These are phyloP conservation scores for Rhododendron griersonianum DNA, from an alignment of 148 eudicot genomes.

Conservation along the genomic window DNA sequence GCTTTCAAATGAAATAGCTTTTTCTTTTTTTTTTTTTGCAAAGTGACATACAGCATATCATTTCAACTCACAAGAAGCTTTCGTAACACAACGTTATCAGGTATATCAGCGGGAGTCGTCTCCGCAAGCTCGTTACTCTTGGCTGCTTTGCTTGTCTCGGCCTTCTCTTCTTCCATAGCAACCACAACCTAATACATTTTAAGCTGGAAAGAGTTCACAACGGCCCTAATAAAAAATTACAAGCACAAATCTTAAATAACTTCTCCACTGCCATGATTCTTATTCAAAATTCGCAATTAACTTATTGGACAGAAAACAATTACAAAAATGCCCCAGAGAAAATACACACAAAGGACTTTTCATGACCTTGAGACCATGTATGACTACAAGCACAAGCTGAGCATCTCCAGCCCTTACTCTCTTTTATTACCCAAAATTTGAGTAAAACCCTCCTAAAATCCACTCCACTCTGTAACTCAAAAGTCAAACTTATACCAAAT, in stretches of 20 bases:
- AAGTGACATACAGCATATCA: conserved; percentile 30
- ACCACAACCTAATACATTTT: conserved; percentile 30
- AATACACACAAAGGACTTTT: not conserved
- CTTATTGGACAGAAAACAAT: not conserved
- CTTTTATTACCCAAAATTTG: not conserved
- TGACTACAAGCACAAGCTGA: not conserved
- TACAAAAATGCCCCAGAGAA: not conserved
- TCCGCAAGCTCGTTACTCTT: conserved; percentile 29
- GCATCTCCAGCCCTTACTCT: not conserved
- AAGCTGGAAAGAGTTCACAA: not conserved
- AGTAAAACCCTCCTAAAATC: no score
- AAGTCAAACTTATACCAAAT: not conserved
- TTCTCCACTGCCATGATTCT: not conserved
- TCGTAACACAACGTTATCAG: conserved; percentile 63
- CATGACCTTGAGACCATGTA: not conserved
- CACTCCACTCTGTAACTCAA: not conserved
- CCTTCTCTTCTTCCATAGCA: conserved; percentile 29
- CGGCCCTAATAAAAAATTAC: not conserved
- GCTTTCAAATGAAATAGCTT: conserved; percentile 16
- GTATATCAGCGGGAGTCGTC: conserved; percentile 31
- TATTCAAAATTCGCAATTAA: not conserved
- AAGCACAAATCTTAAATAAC: not conserved
- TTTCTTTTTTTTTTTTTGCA: conserved; percentile 13
- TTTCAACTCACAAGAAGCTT: conserved; percentile 95
- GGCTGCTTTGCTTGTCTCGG: conserved; percentile 20